Base-by-base conservation (phyloP, 2,329 filamentous ascomycete genomes). In the Colletotrichum sp. region DNA sequence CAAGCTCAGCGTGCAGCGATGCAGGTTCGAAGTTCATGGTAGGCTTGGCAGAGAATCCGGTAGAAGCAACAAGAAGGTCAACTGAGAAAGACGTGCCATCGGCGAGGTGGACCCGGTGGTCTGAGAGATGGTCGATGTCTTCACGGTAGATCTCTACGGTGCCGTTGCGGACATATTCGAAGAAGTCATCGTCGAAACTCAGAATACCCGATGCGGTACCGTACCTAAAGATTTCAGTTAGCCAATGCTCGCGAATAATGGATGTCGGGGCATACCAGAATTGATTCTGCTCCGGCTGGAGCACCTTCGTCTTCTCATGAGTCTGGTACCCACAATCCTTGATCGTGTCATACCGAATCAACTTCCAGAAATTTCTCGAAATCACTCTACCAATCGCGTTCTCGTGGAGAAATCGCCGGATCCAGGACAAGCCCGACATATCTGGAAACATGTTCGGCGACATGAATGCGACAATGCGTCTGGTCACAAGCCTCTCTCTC, bases 171-270 rank as follows among this genome's bases (percentile, higher is more conserved):
- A 94, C 86, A 14, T 92, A 83, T 7, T 90, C 88, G 79, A 92
- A 90, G 79, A 93, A 88, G 77, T 90, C 85, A 4, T 85, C 87
- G 0, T 87, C 86, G 78, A 91, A 93, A 80, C 93, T 94, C 72
- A 92, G 85, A 34, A 93, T 92, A 63, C 89, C 90, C 36, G 93
- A 84, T 0, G 87, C 87, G 13, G 86, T 88, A 3, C 89, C 91
- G 9, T 89, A 88, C 87, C 90, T 93, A 79, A 1, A 3, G 0
- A 32, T 10, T 16, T 8, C 2, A 4, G 6, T 60, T 3, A 69
- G 18, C 18, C 0, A 4, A 43, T 12, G 5, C 9, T n/a, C 18
- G 39, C 4, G 18, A 0, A n/a, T 0, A 0, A 2, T 43, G 18
- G 39, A 43, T 0, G 18, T 2, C 3, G 12, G 2, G 7, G 83